Evolutionary conservation across 108 stramenopile species (phyloP), one percentile per base, ranked within the genome.

Genomic region (Phaeodactylum tricornutum): DNA sequence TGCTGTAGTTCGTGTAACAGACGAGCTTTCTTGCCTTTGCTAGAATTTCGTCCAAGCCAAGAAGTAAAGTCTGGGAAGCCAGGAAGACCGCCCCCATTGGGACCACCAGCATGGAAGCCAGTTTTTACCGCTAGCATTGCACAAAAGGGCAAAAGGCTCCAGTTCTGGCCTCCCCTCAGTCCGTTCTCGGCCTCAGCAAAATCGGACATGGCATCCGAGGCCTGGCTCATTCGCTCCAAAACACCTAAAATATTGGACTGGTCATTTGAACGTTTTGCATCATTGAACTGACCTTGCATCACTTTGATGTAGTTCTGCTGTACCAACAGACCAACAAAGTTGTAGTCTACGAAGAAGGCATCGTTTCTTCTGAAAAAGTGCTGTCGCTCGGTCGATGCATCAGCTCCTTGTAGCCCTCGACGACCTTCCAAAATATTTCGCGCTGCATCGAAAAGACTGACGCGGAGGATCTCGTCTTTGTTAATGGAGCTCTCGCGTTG

Each of bases 311-410:
- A 97, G 55, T 94, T 95, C 59, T 99, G 93, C 36, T 95, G 92
- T 7, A 96, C 80, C 31, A 93, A 49, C 48, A 99, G 69, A 0
- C 96, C 96, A 57, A 91, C 75, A 21, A 97, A 71, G 58, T 74
- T 71, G 58, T 96, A 97, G 60, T 99, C 96, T 16, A 87, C 84
- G 62, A 99, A 99, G 61, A 87, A 99, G 34, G 91, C 86, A 56
- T 97, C 90, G 47, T 62, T 84, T 23, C 96, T 87, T 17, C 82
- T 76, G 28, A 78, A 68, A 32, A 92, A 69, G 52, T 72, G 69
- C 24, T 65, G 59, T 3, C 51, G 48, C 30, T 73, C 50, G 11
- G 74, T 55, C 33, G 73, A 81, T 33, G 55, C 29, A 53, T 80
- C 79, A 9, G 45, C 34, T 11, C 67, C 66, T 8, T 50, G 34